These are phyloP conservation scores for Oropetium thomaeum DNA, from an alignment of 176 grass and related monocot genomes.

Conservation along the genomic window DNA sequence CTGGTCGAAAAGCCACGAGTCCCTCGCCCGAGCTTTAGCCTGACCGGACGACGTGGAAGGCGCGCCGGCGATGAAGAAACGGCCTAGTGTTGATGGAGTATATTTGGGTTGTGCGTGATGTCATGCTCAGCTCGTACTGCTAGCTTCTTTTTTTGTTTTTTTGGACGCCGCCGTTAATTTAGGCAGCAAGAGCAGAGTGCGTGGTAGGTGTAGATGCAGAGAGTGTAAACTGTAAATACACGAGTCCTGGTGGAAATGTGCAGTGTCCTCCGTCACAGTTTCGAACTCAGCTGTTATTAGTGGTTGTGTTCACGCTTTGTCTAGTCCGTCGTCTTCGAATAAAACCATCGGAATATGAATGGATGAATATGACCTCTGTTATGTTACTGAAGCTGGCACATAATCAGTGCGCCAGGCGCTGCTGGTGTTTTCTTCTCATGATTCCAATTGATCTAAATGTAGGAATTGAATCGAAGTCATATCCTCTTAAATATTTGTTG, in stretches of 20 bases:
- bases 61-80: slow-evolving; percentile 9
- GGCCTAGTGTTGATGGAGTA: neutral
- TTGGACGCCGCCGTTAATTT: slow-evolving; percentile 24
- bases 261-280: slow-evolving; percentile 20
- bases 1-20: neutral
- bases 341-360: neutral
- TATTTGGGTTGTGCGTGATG: neutral
- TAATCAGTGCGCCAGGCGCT: neutral
- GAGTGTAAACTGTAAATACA: slow-evolving; percentile 22
- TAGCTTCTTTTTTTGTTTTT: too few species aligned
- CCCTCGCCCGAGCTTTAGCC: neutral
- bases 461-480: too few species aligned
- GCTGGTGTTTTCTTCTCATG: neutral
- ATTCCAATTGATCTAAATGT: too few species aligned
- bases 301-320: neutral
- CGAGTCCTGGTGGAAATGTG: neutral
- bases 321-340: neutral
- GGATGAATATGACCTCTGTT: neutral
- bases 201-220: neutral
- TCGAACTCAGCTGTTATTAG: slow-evolving; percentile 28
- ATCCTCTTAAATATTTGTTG: too few species aligned
- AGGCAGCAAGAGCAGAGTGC: slow-evolving; percentile 13
- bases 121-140: neutral
- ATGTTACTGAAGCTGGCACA: neutral
- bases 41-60: neutral